A percentile compares a stretch with the other conserved stretches of the same genome.
Evolutionary conservation across 495 filamentous ascomycete species (phyloP).

Genomic region (Neurospora sp.): DNA sequence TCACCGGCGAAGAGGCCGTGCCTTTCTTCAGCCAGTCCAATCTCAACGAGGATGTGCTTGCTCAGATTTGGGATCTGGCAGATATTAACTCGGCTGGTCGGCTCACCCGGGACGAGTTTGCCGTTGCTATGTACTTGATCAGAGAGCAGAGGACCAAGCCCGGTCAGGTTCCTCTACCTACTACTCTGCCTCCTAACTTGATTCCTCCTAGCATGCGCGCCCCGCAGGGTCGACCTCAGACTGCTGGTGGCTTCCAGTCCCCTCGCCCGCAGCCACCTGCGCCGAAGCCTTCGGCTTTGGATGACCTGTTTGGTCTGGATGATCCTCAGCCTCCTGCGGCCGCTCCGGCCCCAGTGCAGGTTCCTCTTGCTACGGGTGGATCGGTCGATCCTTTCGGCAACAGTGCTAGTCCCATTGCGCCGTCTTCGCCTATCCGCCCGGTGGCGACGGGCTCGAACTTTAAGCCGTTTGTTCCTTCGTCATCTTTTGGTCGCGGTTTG

Average conservation of each 20-base stretch:
- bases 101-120: constrained; percentile 82
- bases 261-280: constrained; percentile 41
- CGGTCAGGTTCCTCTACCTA: constrained; percentile 49
- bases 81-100: constrained; percentile 88
- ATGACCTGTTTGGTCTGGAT: constrained; percentile 88
- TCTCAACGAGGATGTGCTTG: constrained; percentile 78
- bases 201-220: constrained; percentile 82
- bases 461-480: constrained; percentile 86
- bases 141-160: constrained; percentile 71
- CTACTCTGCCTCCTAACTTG: constrained; percentile 65
- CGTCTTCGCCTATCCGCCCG: constrained; percentile 42
- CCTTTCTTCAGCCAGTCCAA: constrained; percentile 86
- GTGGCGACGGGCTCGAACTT: constrained; percentile 48
- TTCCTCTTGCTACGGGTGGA: constrained; percentile 62
- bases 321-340: constrained; percentile 43
- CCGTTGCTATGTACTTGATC: constrained; percentile 96
- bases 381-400: constrained; percentile 54
- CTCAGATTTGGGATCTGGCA: constrained; percentile 95
- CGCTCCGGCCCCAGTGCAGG: constrained; percentile 43
- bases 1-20: constrained; percentile 92
- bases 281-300: constrained; percentile 60
- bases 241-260: constrained; percentile 33
- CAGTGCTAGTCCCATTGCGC: constrained; percentile 34
- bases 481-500: constrained; percentile 77
- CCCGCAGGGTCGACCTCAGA: constrained; percentile 40